These are phyloP conservation scores for Candida boidinii DNA, from an alignment of 805 yeast species.

Conservation along the genomic window DNA sequence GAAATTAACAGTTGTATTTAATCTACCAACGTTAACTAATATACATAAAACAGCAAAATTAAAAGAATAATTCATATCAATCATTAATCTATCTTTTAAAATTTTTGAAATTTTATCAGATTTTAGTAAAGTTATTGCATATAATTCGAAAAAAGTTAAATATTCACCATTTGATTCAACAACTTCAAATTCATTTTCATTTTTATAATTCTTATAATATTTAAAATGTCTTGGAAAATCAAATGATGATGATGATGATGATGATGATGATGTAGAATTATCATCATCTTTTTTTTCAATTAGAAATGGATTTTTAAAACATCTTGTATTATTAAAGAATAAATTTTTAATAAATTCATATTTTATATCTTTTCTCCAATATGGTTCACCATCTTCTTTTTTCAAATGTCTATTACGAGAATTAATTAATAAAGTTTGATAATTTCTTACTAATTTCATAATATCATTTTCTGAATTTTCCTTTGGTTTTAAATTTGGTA, in stretches of 20 bases:
- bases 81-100: conserved; percentile 71
- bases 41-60: conserved; percentile 42
- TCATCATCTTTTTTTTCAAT: conserved; percentile 22
- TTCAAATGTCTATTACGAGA: conserved; percentile 52
- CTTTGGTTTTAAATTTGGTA: no score
- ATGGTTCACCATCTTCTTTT: conserved; percentile 87
- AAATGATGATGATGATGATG: no score
- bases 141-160: conserved; percentile 76
- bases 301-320: conserved; percentile 58
- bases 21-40: conserved; percentile 83
- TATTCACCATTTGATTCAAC: conserved; percentile 27
- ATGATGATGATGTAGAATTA: no score
- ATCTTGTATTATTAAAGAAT: conserved; percentile 53
- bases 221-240: conserved; percentile 28
- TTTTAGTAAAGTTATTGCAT: conserved; percentile 72
- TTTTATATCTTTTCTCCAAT: conserved; percentile 84
- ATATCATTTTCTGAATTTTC: conserved; percentile 4
- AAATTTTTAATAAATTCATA: conserved; percentile 62
- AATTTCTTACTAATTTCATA: conserved; percentile 14
- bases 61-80: conserved; percentile 31
- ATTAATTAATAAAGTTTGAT: conserved; percentile 21
- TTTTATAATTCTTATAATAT: conserved; percentile 7
- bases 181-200: conserved; percentile 15
- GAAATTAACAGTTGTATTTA: conserved; percentile 91
- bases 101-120: conserved; percentile 79